Evolutionary conservation across 140 eudicot genomes (phyloP), one percentile per base, ranked within the genome.

Genomic region (Anethum foeniculum): DNA sequence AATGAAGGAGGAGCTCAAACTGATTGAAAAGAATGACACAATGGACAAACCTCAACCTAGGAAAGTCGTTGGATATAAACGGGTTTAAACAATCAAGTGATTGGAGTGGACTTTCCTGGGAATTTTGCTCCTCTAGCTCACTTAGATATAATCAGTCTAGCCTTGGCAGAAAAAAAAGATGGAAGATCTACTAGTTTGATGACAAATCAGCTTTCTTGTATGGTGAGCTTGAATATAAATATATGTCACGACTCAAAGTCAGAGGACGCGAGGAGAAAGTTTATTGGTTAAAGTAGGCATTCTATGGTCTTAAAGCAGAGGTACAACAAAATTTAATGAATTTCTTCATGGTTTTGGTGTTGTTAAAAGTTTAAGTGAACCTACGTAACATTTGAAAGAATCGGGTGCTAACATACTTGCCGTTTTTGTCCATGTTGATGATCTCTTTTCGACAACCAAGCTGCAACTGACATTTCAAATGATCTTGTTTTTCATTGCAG

Each of bases 231-330:
- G 32, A 14, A 30, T 11, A 14, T 36, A 13, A 67, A 67, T 30
- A 27, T 30, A 27, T 67, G 38, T 27, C 18, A n/a, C 62, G 38
- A 34, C 38, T 34, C 38, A 34, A 34, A 34, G 38, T 34, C 38
- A 34, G 76, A 19, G 73, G 73, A 14, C 39, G 14, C 1, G 80
- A 74, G 15, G 75, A 81, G 3, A 81, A 77, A 13, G 81, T 82
- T 3, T 77, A 77, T 77, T 14, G 5, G 8, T 28, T 82, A 7
- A 82, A 77, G 9, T 77, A 77, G 43, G 77, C 69, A 4, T 47
- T 82, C 8, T 64, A 82, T 49, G 85, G 77, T 16, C 41, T 82
- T 25, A 67, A 77, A 67, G 48, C 85, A 77, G 41, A 47, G 81
- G 73, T 56, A 56, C 36, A 77, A 16, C 43, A 51, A 77, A 6